phyloP scores from a whole-genome alignment of 768 basidiomycete species.

The Lactarius deliciosus region DNA sequence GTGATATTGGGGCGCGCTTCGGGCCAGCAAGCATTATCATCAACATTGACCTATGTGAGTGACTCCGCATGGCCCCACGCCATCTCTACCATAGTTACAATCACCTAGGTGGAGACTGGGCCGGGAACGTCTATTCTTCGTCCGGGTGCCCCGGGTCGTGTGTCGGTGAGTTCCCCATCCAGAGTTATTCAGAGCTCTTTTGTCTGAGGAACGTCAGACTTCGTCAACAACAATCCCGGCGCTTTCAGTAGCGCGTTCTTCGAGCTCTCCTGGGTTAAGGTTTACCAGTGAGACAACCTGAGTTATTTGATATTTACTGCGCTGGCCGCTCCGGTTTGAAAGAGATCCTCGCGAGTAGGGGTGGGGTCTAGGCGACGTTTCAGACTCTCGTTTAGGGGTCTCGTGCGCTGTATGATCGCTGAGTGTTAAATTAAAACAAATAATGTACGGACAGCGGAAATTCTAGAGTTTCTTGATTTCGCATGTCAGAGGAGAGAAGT shows the following conservation, averaged over 20 bases:
- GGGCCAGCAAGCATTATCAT: slow-evolving; percentile 33
- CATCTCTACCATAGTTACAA: neutral
- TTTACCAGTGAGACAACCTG: slow-evolving; percentile 13
- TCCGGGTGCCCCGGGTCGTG: slow-evolving; percentile 30
- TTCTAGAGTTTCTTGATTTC: slow-evolving; percentile 2
- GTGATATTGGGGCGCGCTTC: slow-evolving; percentile 38
- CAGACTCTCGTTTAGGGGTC: neutral
- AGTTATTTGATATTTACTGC: slow-evolving; percentile 3
- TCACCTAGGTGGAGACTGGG: slow-evolving; percentile 30
- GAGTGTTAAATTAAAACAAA: slow-evolving; percentile 5
- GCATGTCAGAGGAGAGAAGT: slow-evolving; percentile 2
- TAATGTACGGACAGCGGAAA: neutral
- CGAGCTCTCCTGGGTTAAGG: slow-evolving; percentile 26
- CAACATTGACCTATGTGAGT: slow-evolving; percentile 32
- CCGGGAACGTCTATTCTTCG: slow-evolving; percentile 25
- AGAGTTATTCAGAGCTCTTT: neutral
- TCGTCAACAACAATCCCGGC: slow-evolving; percentile 24
- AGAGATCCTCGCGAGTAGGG: neutral
- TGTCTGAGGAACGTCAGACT: slow-evolving; percentile 9
- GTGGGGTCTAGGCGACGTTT: neutral
- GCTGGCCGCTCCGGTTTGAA: neutral
- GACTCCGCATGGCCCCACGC: neutral
- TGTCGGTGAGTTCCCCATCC: slow-evolving; percentile 19
- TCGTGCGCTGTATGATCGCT: slow-evolving; percentile 10
- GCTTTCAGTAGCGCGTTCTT: slow-evolving; percentile 24